Conservation (phyloP, 306 rosid species). For the Rosa lucieae region DNA sequence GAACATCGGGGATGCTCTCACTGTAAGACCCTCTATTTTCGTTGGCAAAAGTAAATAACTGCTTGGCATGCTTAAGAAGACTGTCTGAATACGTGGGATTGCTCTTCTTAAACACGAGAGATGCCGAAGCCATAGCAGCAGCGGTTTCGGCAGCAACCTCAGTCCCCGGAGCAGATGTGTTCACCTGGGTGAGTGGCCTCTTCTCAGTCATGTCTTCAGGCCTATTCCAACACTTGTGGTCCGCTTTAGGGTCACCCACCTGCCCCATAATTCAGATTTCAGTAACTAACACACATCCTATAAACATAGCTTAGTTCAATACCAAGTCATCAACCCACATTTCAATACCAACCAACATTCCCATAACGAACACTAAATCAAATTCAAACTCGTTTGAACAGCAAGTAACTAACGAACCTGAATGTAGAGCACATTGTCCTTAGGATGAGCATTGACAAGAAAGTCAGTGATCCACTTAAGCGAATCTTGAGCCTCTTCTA, state of each 20-base stretch:
- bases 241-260: slow-evolving; percentile 83
- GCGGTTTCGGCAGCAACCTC: slow-evolving; percentile 96
- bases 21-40: slow-evolving; percentile 55
- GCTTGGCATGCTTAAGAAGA: slow-evolving; percentile 83
- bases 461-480: slow-evolving; percentile 97
- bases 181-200: slow-evolving; percentile 80
- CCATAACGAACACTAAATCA: too few species aligned
- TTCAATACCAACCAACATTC: neutral
- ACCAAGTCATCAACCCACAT: neutral
- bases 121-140: slow-evolving; percentile 99
- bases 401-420: slow-evolving; percentile 46
- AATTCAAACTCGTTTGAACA: neutral
- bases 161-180: slow-evolving; percentile 72
- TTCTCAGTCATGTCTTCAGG: slow-evolving; percentile 72
- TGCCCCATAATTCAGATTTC: slow-evolving; percentile 30
- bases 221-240: slow-evolving; percentile 86
- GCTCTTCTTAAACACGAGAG: slow-evolving; percentile 72
- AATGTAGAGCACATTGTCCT: slow-evolving; percentile 76
- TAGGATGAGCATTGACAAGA: slow-evolving; percentile 74
- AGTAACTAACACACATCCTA: slow-evolving; percentile 8
- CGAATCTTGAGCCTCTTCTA: slow-evolving; percentile 61
- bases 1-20: slow-evolving; percentile 66
- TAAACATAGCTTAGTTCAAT: neutral
- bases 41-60: slow-evolving; percentile 82
- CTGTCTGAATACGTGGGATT: slow-evolving; percentile 58